Conservation (phyloP, 257 asterid genomes). For the Nicotiana noctiflora region DNA sequence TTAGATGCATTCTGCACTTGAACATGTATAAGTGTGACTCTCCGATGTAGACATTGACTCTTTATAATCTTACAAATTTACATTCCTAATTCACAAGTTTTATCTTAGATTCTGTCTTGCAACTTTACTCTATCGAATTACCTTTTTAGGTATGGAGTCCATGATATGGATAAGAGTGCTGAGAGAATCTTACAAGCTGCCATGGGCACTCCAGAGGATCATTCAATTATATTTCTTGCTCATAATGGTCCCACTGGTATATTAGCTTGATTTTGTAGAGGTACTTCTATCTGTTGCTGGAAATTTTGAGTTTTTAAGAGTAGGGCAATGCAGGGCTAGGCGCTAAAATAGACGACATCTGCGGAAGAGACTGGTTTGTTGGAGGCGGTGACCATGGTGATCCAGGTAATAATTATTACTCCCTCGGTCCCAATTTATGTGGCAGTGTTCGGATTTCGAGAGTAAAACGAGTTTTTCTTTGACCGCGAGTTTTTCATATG, state of each 20-base stretch:
- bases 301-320: constrained; percentile 10
- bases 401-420: constrained; percentile 49
- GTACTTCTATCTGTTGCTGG: neutral
- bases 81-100: neutral
- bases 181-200: constrained; percentile 62
- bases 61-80: neutral
- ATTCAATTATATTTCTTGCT: constrained; percentile 75
- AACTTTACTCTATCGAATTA: neutral
- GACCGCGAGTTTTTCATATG: no score
- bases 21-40: neutral
- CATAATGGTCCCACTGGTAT: constrained; percentile 93
- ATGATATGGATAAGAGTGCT: constrained; percentile 66
- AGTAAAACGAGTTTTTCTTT: no score
- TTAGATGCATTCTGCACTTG: neutral
- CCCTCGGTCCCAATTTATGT: no score
- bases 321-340: constrained; percentile 57
- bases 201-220: constrained; percentile 55
- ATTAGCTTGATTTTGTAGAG: neutral
- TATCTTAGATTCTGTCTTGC: constrained; percentile 1
- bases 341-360: constrained; percentile 61
- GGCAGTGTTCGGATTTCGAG: no score
- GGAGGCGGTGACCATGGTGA: constrained; percentile 93
- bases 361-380: constrained; percentile 75
- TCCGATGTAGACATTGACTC: neutral
- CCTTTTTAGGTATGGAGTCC: constrained; percentile 55